A percentile compares a stretch with the other conserved stretches of the same genome.
Conservation (phyloP, 2,329 filamentous ascomycete species). For the Zalaria obscura region DNA sequence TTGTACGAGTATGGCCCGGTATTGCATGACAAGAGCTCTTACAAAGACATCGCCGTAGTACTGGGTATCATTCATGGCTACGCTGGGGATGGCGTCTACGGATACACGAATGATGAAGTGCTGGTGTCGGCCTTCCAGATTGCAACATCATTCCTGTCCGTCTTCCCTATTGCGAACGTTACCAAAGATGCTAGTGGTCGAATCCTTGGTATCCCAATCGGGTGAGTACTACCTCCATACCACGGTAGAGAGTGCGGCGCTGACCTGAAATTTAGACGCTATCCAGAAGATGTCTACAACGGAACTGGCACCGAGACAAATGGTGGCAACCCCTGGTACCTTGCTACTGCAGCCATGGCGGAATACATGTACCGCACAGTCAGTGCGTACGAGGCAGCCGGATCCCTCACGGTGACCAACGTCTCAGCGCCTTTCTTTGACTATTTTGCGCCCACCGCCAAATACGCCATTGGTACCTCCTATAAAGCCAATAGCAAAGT, state of each 20-base stretch:
- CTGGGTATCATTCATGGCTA: conserved; percentile 19
- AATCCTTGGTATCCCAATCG: conserved; percentile 18
- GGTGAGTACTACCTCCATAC: conserved; percentile 4
- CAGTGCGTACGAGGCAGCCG: conserved; percentile 8
- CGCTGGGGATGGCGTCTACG: conserved; percentile 15
- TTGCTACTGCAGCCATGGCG: conserved; percentile 18
- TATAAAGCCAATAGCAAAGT: conserved; percentile 11
- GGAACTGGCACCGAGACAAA: conserved; percentile 14
- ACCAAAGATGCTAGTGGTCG: conserved; percentile 12
- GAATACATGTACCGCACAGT: conserved; percentile 16
- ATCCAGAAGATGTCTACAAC: conserved; percentile 21
- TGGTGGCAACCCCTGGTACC: conserved; percentile 21
- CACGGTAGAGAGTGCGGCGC: no score
- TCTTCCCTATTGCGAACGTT: conserved; percentile 15
- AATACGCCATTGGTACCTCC: conserved; percentile 9
- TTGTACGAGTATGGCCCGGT: conserved; percentile 20
- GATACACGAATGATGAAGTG: conserved; percentile 17
- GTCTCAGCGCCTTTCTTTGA: conserved; percentile 18
- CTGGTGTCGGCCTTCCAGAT: conserved; percentile 15
- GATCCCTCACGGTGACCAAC: conserved; percentile 13
- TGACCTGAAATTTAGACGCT: conserved; percentile 9
- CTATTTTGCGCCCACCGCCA: conserved; percentile 16
- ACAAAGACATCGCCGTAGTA: conserved; percentile 18
- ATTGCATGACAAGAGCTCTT: conserved; percentile 15
- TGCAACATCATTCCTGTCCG: conserved; percentile 14